These are phyloP conservation scores for Danielia reshetovae DNA, from an alignment of 805 yeast genomes.

Conservation along the genomic window DNA sequence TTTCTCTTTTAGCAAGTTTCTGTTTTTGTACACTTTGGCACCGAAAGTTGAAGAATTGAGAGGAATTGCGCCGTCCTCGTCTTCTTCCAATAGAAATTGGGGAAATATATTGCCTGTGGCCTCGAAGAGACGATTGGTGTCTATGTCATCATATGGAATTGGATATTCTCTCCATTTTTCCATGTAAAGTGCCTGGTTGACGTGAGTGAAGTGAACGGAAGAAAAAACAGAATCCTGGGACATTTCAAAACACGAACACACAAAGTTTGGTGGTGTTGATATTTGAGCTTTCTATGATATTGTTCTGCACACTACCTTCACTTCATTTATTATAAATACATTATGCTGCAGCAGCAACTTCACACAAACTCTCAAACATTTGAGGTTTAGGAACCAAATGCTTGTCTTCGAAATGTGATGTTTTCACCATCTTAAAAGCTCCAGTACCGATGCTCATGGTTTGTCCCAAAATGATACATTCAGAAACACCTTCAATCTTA, in stretches of 20 bases:
- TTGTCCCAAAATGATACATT: slow-evolving; percentile 95
- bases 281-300: too few species aligned
- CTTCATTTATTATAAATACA: too few species aligned
- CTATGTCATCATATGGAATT: slow-evolving; percentile 40
- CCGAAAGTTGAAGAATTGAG: slow-evolving; percentile 34
- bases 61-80: slow-evolving; percentile 36
- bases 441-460: slow-evolving; percentile 98
- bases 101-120: slow-evolving; percentile 36
- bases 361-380: slow-evolving; percentile 45
- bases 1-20: slow-evolving; percentile 25
- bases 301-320: too few species aligned
- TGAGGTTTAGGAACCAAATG: slow-evolving; percentile 42
- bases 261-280: too few species aligned
- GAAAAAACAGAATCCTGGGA: slow-evolving; percentile 17
- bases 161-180: slow-evolving; percentile 40
- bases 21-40: slow-evolving; percentile 35
- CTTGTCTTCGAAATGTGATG: slow-evolving; percentile 42
- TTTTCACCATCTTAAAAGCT: slow-evolving; percentile 78
- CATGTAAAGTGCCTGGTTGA: slow-evolving; percentile 37
- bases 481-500: slow-evolving; percentile 94
- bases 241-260: too few species aligned
- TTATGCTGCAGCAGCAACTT: slow-evolving; percentile 11
- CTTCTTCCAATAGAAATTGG: slow-evolving; percentile 34
- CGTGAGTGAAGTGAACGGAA: slow-evolving; percentile 34
- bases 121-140: slow-evolving; percentile 34